A percentile compares a stretch with the other conserved stretches of the same genome.
Conservation (phyloP, 345 rosid genomes). For the Pistacia integerrima region DNA sequence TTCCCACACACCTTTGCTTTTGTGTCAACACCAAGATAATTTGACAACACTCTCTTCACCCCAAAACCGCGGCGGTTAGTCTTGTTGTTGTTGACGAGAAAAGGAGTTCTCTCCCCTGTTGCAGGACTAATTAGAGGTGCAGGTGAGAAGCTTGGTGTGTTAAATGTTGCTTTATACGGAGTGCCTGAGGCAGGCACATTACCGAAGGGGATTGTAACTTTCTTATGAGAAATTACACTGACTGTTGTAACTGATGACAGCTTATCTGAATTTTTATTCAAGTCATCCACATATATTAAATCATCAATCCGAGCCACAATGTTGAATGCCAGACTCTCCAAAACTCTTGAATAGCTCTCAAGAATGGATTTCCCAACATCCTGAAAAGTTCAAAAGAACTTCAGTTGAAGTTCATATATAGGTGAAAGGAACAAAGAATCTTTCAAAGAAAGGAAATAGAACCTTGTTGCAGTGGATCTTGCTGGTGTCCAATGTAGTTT, state of each 20-base stretch:
- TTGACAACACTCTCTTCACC: slow-evolving; percentile 74
- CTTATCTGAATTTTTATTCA: slow-evolving; percentile 74
- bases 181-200: slow-evolving; percentile 58
- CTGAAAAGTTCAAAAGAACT: slow-evolving; percentile 37
- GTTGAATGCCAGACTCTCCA: slow-evolving; percentile 89
- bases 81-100: slow-evolving; percentile 47
- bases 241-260: slow-evolving; percentile 56
- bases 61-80: slow-evolving; percentile 80
- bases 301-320: slow-evolving; percentile 88
- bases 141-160: slow-evolving; percentile 77
- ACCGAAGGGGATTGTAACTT: slow-evolving; percentile 55
- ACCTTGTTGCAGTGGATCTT: slow-evolving; percentile 98
- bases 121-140: slow-evolving; percentile 59
- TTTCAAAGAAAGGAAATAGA: not conserved
- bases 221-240: slow-evolving; percentile 59
- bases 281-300: slow-evolving; percentile 83
- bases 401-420: not conserved
- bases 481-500: slow-evolving; percentile 84
- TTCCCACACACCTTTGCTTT: slow-evolving; percentile 59
- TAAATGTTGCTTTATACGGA: slow-evolving; percentile 66
- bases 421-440: not conserved
- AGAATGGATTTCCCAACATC: slow-evolving; percentile 93
- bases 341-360: slow-evolving; percentile 92
- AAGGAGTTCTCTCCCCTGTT: slow-evolving; percentile 70
- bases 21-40: slow-evolving; percentile 75